These are phyloP conservation scores for Aspergillus cavernicola DNA, from an alignment of 495 filamentous ascomycete species.

Conservation along the genomic window DNA sequence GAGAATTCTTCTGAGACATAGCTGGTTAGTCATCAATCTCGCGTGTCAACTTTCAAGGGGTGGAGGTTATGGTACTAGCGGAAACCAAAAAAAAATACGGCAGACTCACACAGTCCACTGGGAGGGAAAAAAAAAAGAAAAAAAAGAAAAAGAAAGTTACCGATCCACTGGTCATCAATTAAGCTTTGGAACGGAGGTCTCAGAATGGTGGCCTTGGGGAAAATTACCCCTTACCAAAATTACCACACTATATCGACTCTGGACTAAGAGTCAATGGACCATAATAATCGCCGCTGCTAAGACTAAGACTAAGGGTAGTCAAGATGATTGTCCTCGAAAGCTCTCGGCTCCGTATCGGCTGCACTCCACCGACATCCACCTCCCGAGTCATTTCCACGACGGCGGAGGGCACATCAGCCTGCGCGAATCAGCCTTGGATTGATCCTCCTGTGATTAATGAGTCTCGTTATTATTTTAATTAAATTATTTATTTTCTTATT, in stretches of 20 bases:
- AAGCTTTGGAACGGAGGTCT: constrained; percentile 42
- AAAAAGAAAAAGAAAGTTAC: constrained; percentile 6
- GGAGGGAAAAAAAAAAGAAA: no score
- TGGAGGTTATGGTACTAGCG: background rate
- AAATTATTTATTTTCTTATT: constrained; percentile 5
- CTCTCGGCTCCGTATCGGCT: background rate
- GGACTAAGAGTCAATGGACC: background rate
- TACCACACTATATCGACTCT: constrained; percentile 3
- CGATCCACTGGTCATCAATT: constrained; percentile 28
- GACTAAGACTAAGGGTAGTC: no score
- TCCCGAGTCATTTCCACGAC: constrained; percentile 15
- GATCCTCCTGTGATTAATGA: constrained; percentile 8
- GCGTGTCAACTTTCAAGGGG: background rate
- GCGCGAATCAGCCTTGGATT: constrained; percentile 20
- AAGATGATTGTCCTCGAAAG: background rate
- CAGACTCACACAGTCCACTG: no score
- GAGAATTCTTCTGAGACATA: background rate
- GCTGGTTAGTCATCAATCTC: constrained; percentile 11
- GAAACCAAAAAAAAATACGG: constrained; percentile 7
- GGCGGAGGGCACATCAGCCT: constrained; percentile 10
- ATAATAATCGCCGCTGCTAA: no score
- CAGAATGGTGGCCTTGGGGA: constrained; percentile 4
- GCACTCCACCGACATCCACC: background rate
- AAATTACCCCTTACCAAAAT: background rate
- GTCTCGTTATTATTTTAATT: constrained; percentile 2